Conservation (phyloP, 2,329 filamentous ascomycete genomes). For the Aspergillus sp. region DNA sequence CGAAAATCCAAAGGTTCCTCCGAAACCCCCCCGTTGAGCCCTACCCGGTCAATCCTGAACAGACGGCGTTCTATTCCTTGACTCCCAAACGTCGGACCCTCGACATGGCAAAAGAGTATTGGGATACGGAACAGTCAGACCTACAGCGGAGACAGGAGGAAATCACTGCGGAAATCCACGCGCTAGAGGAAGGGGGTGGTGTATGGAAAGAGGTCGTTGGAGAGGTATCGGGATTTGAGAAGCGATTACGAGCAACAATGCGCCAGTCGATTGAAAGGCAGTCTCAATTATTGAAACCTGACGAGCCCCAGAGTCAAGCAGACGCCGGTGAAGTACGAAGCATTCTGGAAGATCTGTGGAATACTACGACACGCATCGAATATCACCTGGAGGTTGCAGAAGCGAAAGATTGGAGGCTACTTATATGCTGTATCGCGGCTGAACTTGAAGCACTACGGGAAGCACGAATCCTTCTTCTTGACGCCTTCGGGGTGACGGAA, state of each 20-base stretch:
- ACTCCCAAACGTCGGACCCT: slow-evolving; percentile 59
- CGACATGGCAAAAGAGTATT: slow-evolving; percentile 59
- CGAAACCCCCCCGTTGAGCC: slow-evolving; percentile 45
- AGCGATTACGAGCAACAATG: slow-evolving; percentile 32
- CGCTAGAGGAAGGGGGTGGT: slow-evolving; percentile 57
- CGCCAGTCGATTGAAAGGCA: slow-evolving; percentile 27
- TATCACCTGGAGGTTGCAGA: slow-evolving; percentile 52
- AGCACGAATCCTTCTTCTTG: slow-evolving; percentile 37
- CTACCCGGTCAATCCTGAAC: slow-evolving; percentile 24
- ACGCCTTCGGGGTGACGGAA: slow-evolving; percentile 29
- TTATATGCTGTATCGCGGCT: slow-evolving; percentile 62
- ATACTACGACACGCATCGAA: slow-evolving; percentile 48
- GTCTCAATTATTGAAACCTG: slow-evolving; percentile 15
- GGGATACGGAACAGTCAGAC: slow-evolving; percentile 49
- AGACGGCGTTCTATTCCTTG: slow-evolving; percentile 50
- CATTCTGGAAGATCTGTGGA: slow-evolving; percentile 47
- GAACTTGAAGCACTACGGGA: slow-evolving; percentile 57
- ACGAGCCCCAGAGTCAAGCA: slow-evolving; percentile 12
- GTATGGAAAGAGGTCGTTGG: slow-evolving; percentile 58
- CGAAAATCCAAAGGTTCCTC: slow-evolving; percentile 55
- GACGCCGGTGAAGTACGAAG: slow-evolving; percentile 26
- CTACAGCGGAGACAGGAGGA: slow-evolving; percentile 45
- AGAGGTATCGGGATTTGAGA: slow-evolving; percentile 53
- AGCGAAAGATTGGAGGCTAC: slow-evolving; percentile 57
- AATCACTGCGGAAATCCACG: slow-evolving; percentile 54